These are phyloP conservation scores for Cladosporium austrohemisphaericum DNA, from an alignment of 2,329 filamentous ascomycete species.

Conservation along the genomic window DNA sequence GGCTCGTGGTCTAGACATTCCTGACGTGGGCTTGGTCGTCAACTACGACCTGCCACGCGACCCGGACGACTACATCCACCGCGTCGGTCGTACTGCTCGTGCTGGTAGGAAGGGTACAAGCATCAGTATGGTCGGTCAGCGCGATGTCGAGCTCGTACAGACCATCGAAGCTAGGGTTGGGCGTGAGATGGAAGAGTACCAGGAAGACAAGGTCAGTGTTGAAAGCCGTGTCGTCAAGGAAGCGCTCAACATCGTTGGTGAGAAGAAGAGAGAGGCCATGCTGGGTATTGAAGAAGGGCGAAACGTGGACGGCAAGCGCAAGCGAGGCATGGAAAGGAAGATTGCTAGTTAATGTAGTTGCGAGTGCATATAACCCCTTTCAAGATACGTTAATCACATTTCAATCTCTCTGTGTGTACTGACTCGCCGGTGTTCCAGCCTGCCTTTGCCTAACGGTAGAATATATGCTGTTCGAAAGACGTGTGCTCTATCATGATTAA, in stretches of 20 bases:
- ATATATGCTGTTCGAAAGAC: too few relatives aligned
- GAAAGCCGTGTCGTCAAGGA: constrained; percentile 84
- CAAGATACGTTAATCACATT: background rate
- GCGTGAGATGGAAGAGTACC: constrained; percentile 74
- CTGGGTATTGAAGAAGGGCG: constrained; percentile 88
- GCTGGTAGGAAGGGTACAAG: constrained; percentile 79
- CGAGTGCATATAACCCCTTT: background rate
- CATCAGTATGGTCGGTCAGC: constrained; percentile 85
- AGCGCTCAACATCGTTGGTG: constrained; percentile 82
- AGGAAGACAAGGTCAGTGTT: constrained; percentile 89
- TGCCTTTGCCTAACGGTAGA: too few relatives aligned
- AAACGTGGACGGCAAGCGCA: constrained; percentile 80
- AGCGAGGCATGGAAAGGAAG: constrained; percentile 8
- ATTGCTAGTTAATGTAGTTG: background rate
- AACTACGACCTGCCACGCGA: constrained; percentile 97
- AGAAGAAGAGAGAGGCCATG: constrained; percentile 89
- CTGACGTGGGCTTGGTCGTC: constrained; percentile 81
- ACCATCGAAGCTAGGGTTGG: constrained; percentile 85
- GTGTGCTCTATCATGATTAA: too few relatives aligned
- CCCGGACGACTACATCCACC: constrained; percentile 95
- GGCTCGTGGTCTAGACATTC: constrained; percentile 90
- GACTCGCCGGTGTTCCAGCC: too few relatives aligned
- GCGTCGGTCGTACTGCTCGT: constrained; percentile 90
- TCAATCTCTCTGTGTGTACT: too few relatives aligned
- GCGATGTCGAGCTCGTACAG: constrained; percentile 85